Percentiles rank a stretch among this genome's conserved stretches.
Conservation (phyloP, 345 rosid genomes). For the Erodium maritimum region DNA sequence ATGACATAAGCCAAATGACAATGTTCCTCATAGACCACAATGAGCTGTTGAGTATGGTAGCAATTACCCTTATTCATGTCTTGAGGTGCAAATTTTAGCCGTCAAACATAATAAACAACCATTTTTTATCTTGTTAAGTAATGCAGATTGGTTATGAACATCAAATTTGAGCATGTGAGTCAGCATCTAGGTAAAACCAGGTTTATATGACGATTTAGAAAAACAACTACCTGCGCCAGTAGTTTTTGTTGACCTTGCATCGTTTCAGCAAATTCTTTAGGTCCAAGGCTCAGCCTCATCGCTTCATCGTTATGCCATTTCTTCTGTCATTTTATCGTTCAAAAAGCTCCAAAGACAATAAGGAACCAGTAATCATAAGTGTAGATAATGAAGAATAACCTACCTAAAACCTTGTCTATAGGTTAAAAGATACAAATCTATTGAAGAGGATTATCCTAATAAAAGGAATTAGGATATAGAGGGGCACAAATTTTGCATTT, state of each 20-base stretch:
- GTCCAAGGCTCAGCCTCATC: slow-evolving; percentile 80
- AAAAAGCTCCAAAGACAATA: too few species aligned
- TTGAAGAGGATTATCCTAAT: too few species aligned
- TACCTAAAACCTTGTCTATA: too few species aligned
- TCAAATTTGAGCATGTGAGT: slow-evolving; percentile 56
- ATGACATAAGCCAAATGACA: too few species aligned
- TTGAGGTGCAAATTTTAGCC: background rate
- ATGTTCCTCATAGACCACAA: too few species aligned
- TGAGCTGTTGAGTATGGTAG: too few species aligned
- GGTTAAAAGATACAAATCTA: too few species aligned
- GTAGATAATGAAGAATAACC: too few species aligned
- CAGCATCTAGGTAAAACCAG: slow-evolving; percentile 36
- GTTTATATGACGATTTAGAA: background rate
- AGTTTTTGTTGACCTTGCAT: slow-evolving; percentile 37
- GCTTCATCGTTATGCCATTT: slow-evolving; percentile 57
- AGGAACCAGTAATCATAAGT: too few species aligned
- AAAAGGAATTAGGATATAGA: too few species aligned
- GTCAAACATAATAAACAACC: background rate
- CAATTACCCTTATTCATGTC: background rate
- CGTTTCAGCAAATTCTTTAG: slow-evolving; percentile 46
- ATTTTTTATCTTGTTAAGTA: slow-evolving; percentile 54
- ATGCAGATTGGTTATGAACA: slow-evolving; percentile 58
- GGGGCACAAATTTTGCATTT: too few species aligned
- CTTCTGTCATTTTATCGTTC: slow-evolving; percentile 34
- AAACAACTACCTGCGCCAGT: slow-evolving; percentile 39